Evolutionary conservation across 768 basidiomycete genomes (phyloP).

Genomic region (Kwoniella sp.): DNA sequence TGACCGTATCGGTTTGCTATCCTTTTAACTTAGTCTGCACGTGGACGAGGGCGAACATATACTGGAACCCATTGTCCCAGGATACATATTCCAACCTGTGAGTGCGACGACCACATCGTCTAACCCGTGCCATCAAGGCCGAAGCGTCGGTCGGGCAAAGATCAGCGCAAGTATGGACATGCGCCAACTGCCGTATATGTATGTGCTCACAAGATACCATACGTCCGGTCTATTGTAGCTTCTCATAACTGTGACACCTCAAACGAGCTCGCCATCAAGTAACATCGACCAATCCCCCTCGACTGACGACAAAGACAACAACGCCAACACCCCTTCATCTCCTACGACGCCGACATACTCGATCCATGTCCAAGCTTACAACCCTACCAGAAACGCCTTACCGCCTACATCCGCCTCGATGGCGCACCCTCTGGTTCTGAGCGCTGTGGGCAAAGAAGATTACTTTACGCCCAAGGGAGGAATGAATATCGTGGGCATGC

Average conservation of each 20-base stretch:
- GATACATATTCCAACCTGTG: slow-evolving; percentile 39
- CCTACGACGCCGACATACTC: slow-evolving; percentile 19
- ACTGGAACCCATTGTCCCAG: slow-evolving; percentile 35
- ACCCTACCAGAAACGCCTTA: slow-evolving; percentile 31
- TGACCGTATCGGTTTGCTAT: not conserved
- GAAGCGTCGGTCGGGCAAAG: not conserved
- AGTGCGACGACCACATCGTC: slow-evolving; percentile 4
- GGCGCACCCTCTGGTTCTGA: slow-evolving; percentile 40
- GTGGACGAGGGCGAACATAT: slow-evolving; percentile 41
- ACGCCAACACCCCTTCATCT: slow-evolving; percentile 15
- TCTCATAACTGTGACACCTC: slow-evolving; percentile 8
- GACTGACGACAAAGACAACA: slow-evolving; percentile 4
- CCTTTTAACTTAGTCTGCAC: slow-evolving; percentile 19
- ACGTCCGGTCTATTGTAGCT: not conserved
- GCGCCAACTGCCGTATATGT: too few relatives aligned
- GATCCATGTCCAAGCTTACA: slow-evolving; percentile 42
- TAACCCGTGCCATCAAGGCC: not conserved
- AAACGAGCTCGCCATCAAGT: not conserved
- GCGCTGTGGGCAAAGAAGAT: slow-evolving; percentile 30
- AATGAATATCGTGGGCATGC: slow-evolving; percentile 45
- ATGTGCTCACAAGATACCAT: too few relatives aligned
- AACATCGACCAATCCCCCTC: not conserved
- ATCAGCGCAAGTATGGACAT: too few relatives aligned
- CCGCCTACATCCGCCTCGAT: slow-evolving; percentile 34
- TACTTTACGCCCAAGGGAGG: slow-evolving; percentile 37